phyloP scores from a whole-genome alignment of 768 basidiomycete species.

The Piloderma croceum region DNA sequence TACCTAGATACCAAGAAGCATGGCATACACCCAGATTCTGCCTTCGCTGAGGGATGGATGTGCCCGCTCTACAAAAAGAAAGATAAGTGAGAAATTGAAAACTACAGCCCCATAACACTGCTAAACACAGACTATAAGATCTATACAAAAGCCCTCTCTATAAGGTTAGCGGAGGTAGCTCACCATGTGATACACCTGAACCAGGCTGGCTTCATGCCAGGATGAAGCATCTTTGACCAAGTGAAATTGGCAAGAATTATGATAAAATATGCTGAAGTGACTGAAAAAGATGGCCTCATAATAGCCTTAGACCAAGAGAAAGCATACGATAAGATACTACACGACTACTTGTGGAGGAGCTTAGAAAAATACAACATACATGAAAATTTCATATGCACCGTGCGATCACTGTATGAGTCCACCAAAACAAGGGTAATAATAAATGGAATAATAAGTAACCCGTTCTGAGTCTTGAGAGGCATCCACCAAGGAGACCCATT shows the following conservation, averaged over 20 bases:
- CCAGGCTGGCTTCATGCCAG: conserved; percentile 23
- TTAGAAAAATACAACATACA: neutral
- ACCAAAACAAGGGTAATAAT: conserved; percentile 9
- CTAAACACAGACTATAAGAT: conserved; percentile 31
- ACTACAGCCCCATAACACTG: conserved; percentile 18
- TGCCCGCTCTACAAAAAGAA: conserved; percentile 28
- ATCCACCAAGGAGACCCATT: conserved; percentile 14
- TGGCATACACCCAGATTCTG: neutral
- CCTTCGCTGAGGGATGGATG: conserved; percentile 19
- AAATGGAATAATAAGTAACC: conserved; percentile 13
- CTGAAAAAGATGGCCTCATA: neutral
- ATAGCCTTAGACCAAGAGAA: conserved; percentile 13
- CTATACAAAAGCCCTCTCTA: conserved; percentile 19
- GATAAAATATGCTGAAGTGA: neutral
- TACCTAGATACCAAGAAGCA: conserved; percentile 14
- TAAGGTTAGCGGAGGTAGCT: conserved; percentile 9
- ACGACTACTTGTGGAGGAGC: conserved; percentile 1
- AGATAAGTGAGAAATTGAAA: conserved; percentile 10
- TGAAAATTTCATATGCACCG: conserved; percentile 1
- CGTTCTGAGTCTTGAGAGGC: conserved; percentile 10
- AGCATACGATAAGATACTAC: conserved; percentile 14
- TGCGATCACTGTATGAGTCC: conserved; percentile 1
- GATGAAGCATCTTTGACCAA: conserved; percentile 16
- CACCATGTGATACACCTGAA: conserved; percentile 14
- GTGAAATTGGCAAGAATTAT: neutral